Evolutionary conservation across 768 basidiomycete genomes (phyloP), one percentile per base, ranked within the genome.

Genomic region (Podaxis carcinomalis): DNA sequence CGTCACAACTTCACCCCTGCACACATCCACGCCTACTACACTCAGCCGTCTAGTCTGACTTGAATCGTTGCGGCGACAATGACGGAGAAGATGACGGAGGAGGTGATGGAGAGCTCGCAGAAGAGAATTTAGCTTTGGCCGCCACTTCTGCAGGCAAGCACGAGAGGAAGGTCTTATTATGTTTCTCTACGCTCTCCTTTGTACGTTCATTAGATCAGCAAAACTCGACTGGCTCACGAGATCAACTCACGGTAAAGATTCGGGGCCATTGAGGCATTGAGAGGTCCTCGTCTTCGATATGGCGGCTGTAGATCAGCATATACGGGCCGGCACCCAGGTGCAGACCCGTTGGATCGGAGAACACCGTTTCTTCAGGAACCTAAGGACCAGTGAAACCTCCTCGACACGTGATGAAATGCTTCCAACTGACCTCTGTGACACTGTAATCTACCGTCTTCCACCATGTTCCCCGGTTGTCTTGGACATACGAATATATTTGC

Each of bases 291-390:
- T 73, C 71, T 7, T 74, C 68, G 35, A 78, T 57, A 55, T 75
- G 71, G 19, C 77, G 75, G 64, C 80, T 82, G 71, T 93, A 93
- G 37, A 93, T 70, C n/a, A 93, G 74, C 66, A 93, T 72, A 70
- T 88, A 92, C 0, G 92, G 90, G 1, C 92, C 92, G 19, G 89
- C 89, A 14, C 83, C 81, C 4, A 92, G 79, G 67, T 92, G 90
- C 35, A 92, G 72, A 0, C 92, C 92, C 3, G 83, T 77, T 3
- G 84, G 73, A 62, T 93, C 92, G 3, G 81, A 83, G 14, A 92
- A 72, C 9, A 90, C 89, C 0, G 75, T 75, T 37, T 87, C 86
- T 68, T 92, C 91, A 0, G 87, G 68, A 1, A 90, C 90, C 90
- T 93, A 56, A 27, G 32, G 21, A 13, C n/a, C 50, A 57, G 46